phyloP scores from a whole-genome alignment of 306 rosid species.

The Prosopis cineraria region DNA sequence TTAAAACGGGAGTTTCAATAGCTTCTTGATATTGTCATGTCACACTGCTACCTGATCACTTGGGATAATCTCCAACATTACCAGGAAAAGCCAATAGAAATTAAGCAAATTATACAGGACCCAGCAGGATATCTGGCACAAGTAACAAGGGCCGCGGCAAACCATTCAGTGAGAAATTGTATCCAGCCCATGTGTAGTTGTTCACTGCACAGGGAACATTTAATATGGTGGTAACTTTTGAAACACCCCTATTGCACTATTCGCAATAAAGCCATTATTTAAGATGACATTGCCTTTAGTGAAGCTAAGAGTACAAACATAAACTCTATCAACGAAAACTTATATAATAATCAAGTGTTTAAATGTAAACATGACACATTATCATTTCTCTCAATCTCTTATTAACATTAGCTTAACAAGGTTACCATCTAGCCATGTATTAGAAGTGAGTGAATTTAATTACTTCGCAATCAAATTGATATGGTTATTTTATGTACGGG shows the following conservation, averaged over 20 bases:
- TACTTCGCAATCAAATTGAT: not conserved
- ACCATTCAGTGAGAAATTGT: not conserved
- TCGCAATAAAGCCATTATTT: not conserved
- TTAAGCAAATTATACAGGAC: not conserved
- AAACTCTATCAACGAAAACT: not conserved
- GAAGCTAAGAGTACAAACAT: not conserved
- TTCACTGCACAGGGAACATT: not conserved
- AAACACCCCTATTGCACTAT: not conserved
- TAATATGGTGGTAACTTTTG: not conserved
- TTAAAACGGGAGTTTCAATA: constrained; percentile 6
- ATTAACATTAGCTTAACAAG: not conserved
- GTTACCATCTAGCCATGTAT: not conserved
- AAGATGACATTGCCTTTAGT: not conserved
- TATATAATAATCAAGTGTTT: not conserved
- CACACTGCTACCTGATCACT: not conserved
- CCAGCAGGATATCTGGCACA: not conserved
- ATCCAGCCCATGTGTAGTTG: not conserved
- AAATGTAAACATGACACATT: not conserved
- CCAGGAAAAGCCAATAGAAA: not conserved
- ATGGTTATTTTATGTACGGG: not conserved
- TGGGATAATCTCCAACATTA: not conserved
- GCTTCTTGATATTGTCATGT: not conserved
- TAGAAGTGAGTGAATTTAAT: not conserved
- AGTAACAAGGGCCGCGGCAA: not conserved
- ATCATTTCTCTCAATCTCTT: not conserved